Evolutionary conservation across 1,284 basidiomycete genomes (phyloP).

Genomic region (Cystobasidiaceae sp.): DNA sequence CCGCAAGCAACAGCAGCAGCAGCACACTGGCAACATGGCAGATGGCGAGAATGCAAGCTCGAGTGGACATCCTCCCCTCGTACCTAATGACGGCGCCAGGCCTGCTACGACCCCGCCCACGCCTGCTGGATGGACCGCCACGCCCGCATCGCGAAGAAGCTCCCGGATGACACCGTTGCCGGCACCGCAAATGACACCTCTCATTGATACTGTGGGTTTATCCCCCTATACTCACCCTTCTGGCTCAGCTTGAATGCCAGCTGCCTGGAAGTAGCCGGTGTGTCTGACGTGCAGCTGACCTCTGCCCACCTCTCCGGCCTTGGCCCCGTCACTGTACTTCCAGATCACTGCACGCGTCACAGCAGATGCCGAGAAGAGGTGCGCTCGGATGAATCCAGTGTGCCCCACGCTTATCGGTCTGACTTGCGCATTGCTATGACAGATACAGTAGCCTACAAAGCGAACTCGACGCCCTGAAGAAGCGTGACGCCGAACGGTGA

Average conservation of each 20-base stretch:
- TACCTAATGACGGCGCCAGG: neutral
- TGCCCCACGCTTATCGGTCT: neutral
- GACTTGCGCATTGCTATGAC: neutral
- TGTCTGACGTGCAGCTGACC: neutral
- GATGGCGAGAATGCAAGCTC: no score
- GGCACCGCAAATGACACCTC: slow-evolving; percentile 2
- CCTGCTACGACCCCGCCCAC: neutral
- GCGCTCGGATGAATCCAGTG: neutral
- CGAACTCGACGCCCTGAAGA: slow-evolving; percentile 3
- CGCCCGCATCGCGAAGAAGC: neutral
- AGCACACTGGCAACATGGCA: slow-evolving; percentile 2
- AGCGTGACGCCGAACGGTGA: slow-evolving; percentile 5
- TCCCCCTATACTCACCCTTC: neutral
- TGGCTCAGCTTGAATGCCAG: neutral
- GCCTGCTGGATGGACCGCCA: neutral
- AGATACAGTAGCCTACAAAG: neutral
- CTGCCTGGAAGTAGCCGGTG: neutral
- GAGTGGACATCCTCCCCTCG: neutral
- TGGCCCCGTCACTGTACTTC: neutral
- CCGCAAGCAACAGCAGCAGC: no score
- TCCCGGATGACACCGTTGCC: neutral
- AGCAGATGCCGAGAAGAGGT: slow-evolving; percentile 13
- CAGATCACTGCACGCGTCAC: slow-evolving; percentile 3
- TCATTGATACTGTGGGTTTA: slow-evolving; percentile 2
- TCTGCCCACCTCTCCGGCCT: neutral